phyloP scores from a whole-genome alignment of 73 alveolate species.

The Paramecium tetraurelia region DNA sequence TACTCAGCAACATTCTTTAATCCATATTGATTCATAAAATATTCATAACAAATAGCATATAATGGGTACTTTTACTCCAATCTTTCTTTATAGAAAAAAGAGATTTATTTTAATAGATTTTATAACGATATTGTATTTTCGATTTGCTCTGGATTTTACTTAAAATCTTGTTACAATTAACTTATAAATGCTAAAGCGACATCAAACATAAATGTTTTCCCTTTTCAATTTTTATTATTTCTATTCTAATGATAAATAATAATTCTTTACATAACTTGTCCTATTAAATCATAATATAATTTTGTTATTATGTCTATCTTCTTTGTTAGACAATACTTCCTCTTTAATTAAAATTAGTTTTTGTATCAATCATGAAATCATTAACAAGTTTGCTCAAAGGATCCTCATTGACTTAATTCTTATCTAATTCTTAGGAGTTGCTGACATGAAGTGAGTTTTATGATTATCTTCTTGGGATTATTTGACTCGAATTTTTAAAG shows the following conservation, averaged over 20 bases:
- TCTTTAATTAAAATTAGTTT: neutral
- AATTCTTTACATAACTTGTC: neutral
- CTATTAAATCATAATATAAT: neutral
- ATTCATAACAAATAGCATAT: slow-evolving; percentile 20
- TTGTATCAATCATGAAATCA: neutral
- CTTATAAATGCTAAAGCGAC: neutral
- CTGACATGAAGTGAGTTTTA: neutral
- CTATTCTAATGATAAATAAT: neutral
- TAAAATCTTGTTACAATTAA: neutral
- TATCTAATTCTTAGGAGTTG: neutral
- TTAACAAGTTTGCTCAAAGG: neutral
- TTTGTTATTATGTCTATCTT: neutral
- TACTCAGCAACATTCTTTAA: slow-evolving; percentile 22
- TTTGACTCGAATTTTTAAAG: neutral
- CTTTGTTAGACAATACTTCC: neutral
- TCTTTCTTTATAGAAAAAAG: slow-evolving; percentile 17
- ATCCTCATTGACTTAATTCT: neutral
- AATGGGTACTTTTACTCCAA: neutral
- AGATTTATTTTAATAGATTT: neutral
- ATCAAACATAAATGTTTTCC: slow-evolving; percentile 8
- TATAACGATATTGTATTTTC: neutral
- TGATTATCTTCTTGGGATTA: neutral
- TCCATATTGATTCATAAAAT: slow-evolving; percentile 20
- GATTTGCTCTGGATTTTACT: neutral
- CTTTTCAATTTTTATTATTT: neutral